Base-by-base conservation (phyloP, 2,329 filamentous ascomycete genomes). In the Fusarium chuoi region DNA sequence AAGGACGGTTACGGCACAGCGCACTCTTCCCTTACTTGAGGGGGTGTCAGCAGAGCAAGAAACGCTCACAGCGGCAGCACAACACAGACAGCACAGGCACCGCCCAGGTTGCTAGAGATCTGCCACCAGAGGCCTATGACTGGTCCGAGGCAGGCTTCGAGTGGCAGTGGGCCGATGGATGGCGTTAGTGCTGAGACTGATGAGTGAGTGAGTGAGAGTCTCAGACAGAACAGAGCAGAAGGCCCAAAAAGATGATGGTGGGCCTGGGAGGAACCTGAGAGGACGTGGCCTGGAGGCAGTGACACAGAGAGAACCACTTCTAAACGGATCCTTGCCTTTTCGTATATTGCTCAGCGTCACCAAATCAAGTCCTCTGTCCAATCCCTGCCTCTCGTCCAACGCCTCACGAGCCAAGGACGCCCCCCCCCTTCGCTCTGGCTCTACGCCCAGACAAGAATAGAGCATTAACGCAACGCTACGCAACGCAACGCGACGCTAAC, bases 341-440 rank as follows among this genome's bases (percentile, higher is more conserved):
- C 84, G 85, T 85, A 86, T 86, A 85, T 86, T 86, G 82, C 84
- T 80, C 83, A 82, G 83, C 84, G 82, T 84, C 83, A 85, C 84
- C 81, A 81, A 81, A 68, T 56, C 68, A 72, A 28, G 20, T n/a
- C 61, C 62, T 26, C 48, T n/a, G 24, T 35, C 62, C 75, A 75
- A 81, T 80, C 80, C 80, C 75, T 81, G 80, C 68, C 35, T 46
- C 64, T 78, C 78, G 80, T 38, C 76, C 67, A 75, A 78, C 78
- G 70, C 73, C 75, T 59, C 65, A 61, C 68, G 61, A 62, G 70
- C 69, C 74, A 75, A 78, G 78, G 76, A 79, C 79, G 77, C 83
- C 83, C 71, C 66, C 66, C 28, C 71, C 71, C 60, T 38, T 65
- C 38, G 30, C 42, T 45, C 39, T 17, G 33, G 38, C 68, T 71